Conservation (phyloP, 805 yeast species). For the Ogataea methylovora region DNA sequence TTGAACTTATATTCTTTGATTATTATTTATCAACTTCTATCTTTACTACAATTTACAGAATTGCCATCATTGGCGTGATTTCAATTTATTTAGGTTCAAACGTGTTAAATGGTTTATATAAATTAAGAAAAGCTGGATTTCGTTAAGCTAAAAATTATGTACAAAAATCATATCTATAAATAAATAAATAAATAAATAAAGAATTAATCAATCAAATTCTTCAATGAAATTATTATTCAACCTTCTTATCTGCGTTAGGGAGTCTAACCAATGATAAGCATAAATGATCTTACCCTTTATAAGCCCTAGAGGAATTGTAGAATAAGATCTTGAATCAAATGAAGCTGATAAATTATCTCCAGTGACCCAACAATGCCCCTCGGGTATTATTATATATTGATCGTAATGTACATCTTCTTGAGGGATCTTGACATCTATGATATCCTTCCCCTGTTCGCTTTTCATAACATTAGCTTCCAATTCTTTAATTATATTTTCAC, state of each 20-base stretch:
- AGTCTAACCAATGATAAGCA: constrained; percentile 38
- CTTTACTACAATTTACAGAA: constrained; percentile 46
- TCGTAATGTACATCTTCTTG: constrained; percentile 24
- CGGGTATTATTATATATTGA: constrained; percentile 70
- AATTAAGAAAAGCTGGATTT: constrained; percentile 21
- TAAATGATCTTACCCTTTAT: constrained; percentile 83
- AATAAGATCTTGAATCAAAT: constrained; percentile 82
- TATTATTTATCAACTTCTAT: constrained; percentile 57
- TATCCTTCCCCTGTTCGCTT: background rate
- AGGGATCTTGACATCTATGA: background rate
- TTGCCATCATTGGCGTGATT: constrained; percentile 42
- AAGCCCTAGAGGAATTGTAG: constrained; percentile 83
- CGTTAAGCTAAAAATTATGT: constrained; percentile 4
- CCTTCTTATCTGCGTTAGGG: constrained; percentile 39
- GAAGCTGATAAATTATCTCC: constrained; percentile 90
- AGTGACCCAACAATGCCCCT: constrained; percentile 95
- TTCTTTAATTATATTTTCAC: constrained; percentile 41
- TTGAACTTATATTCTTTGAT: constrained; percentile 46
- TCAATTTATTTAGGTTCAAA: constrained; percentile 58
- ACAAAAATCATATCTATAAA: background rate
- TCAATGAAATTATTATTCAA: constrained; percentile 43
- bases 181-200: background rate
- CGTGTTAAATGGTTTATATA: constrained; percentile 38
- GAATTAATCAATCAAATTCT: constrained; percentile 15
- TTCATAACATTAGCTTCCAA: background rate